A percentile compares a stretch with the other conserved stretches of the same genome.
These are phyloP conservation scores for Triticum timopheevii DNA, from an alignment of 176 grass and related monocot species.

Conservation along the genomic window DNA sequence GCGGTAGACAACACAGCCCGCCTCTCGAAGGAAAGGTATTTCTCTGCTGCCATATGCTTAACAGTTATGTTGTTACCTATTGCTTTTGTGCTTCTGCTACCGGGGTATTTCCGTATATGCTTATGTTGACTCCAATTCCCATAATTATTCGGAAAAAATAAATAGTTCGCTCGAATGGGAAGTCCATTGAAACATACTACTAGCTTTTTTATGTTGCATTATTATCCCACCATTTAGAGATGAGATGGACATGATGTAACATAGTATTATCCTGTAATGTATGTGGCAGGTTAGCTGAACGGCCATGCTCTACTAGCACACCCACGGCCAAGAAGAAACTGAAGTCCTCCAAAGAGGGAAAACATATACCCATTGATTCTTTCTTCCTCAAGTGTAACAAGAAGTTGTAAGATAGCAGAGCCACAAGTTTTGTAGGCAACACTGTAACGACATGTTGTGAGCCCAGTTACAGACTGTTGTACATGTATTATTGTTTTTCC, in stretches of 20 bases:
- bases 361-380: conserved; percentile 74
- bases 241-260: neutral
- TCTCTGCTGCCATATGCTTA: neutral
- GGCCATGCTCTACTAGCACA: conserved; percentile 21
- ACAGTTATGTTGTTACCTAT: neutral
- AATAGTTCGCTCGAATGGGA: neutral
- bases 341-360: conserved; percentile 56
- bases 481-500: conserved; percentile 22
- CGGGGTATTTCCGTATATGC: neutral
- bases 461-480: neutral
- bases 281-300: conserved; percentile 41
- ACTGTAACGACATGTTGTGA: neutral
- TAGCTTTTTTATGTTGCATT: neutral
- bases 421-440: neutral
- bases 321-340: conserved; percentile 56
- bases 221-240: neutral
- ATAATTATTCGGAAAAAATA: neutral
- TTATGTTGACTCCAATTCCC: neutral
- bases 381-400: conserved; percentile 68
- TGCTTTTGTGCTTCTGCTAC: neutral
- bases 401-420: conserved; percentile 18
- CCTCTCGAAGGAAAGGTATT: conserved; percentile 46
- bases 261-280: neutral
- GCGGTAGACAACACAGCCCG: neutral
- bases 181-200: neutral